Base-by-base conservation (phyloP, 129 eudicot genomes). In the Ambrosia trifida region DNA sequence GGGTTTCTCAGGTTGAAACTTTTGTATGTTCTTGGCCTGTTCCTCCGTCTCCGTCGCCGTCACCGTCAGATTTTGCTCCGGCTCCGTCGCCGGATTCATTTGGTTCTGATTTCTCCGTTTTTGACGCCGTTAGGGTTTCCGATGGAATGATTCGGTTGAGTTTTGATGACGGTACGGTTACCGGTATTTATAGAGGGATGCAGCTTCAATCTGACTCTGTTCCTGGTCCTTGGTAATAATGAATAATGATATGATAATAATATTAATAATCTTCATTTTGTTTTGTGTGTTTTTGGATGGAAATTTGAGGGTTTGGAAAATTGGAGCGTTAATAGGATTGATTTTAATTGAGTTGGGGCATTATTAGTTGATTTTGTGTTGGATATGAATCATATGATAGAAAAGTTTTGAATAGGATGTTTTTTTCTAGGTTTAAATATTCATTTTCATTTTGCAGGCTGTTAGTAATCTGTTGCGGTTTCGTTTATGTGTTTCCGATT, bases 141-240 rank as follows among this genome's bases (percentile, higher is more conserved):
- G 74, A 72, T 78, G 44, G 33, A 3, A 31, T 62, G 20, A 64
- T 32, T 40, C 49, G 13, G 35, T 43, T 78, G 36, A 66, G 71
- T 51, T 62, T 50, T 41, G 72, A 28, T 7, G 64, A 43, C 41
- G 70, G 14, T 18, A 44, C 63, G 33, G 57, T 74, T 28, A n/a
- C n/a, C n/a, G n/a, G n/a, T n/a, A n/a, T n/a, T n/a, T n/a, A n/a
- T n/a, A n/a, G n/a, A n/a, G n/a, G 12, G 38, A 33, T 70, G 19
- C 68, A 68, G 17, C 46, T 83, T 16, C 57, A 78, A 41, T 70
- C 79, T 64, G 44, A 60, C 47, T 50, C 82, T 17, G 76, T 87
- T 62, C 97, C 95, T 49, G 85, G 87, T 44, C 97, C 97, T 5
- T 90, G 97, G 97, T 90, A 85, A n/a, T n/a, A n/a, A n/a, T n/a